Base-by-base conservation (phyloP, 352 stramenopile species). In the Phytopythium vexans region DNA sequence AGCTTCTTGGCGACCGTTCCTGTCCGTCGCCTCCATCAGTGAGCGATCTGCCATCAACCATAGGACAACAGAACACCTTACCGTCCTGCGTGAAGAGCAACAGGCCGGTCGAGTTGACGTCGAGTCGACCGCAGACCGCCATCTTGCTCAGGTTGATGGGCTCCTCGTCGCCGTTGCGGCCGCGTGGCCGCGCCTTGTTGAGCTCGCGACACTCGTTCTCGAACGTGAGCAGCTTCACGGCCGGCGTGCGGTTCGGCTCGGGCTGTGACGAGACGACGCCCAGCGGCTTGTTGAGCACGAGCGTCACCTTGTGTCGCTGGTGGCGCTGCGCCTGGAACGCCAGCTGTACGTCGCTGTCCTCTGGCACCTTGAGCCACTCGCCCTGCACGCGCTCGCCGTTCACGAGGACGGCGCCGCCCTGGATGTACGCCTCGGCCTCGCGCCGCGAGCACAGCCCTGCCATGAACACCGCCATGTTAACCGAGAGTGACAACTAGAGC, bases 11-110 rank as follows among this genome's bases (percentile, higher is more conserved):
- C 84, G 1, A 94, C 52, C 21, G 66, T 76, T 1, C 47, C 39
- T 43, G 39, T 27, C 21, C 21, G 21, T 27, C 21, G 21, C 21
- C 21, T 27, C 21, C 21, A 27, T 27, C 21, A 27, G 21, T 27
- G 21, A 27, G 21, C 21, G 21, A 27, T 27, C 21, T 27, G 21
- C 21, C 21, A 27, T 27, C 21, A 27, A 27, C 21, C 21, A 27
- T 27, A 27, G 21, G 21, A 27, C 21, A 27, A 27, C 21, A 27
- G 21, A 27, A 27, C 21, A 27, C 21, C 1, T 54, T 71, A 6
- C 83, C 84, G 57, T 94, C 82, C 58, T 94, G 84, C 4, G 84
- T 92, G 54, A 92, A 94, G 27, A 92, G 53, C 41, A 94, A 59
- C 41, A 94, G 49, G 8, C 84, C 84, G 7, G 82, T 92, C 44